Evolutionary conservation across 2,329 filamentous ascomycete genomes (phyloP), one percentile per base, ranked within the genome.

Genomic region (Aphanocladium album): DNA sequence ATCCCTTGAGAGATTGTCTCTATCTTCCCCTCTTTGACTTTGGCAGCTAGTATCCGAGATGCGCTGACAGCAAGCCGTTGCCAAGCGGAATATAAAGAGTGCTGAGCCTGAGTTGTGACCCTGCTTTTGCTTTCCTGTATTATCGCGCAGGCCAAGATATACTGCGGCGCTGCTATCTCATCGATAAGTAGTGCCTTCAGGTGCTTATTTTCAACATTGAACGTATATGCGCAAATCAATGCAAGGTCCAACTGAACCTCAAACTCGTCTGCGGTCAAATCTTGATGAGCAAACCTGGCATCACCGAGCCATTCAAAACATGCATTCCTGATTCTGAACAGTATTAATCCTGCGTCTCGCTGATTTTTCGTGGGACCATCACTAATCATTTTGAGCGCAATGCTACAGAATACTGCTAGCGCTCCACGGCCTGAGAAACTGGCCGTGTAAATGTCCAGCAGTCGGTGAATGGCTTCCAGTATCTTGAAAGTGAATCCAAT

Each of bases 281-380:
- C 33, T n/a, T 14, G 2, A 17, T n/a, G n/a, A 3, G 19, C n/a
- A 5, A 17, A 3, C 3, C 25, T 33, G 17, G 17, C 0, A 0
- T 35, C 30, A 3, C 2, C n/a, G 16, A 61, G 1, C 52, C 51
- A 56, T 0, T 6, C 1, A 2, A 56, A 56, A 1, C 59, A 61
- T 1, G n/a, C 12, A 0, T 43, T 25, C 3, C 59, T 43, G 2
- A n/a, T 19, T 2, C 2, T 14, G 2, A 1, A 1, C 3, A 60
- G 11, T 5, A 60, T 27, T 0, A 21, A 0, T 0, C 39, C 8
- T n/a, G 50, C 41, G 2, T 25, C 6, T 0, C 3, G 5, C 0
- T 27, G 45, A 19, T 23, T 30, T 9, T 6, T 0, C 7, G 8
- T 9, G 19, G 33, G 25, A 1, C 23, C 27, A 1, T n/a, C 45